Base-by-base conservation (phyloP, 352 stramenopile genomes). In the Globisporangium emineosum region DNA sequence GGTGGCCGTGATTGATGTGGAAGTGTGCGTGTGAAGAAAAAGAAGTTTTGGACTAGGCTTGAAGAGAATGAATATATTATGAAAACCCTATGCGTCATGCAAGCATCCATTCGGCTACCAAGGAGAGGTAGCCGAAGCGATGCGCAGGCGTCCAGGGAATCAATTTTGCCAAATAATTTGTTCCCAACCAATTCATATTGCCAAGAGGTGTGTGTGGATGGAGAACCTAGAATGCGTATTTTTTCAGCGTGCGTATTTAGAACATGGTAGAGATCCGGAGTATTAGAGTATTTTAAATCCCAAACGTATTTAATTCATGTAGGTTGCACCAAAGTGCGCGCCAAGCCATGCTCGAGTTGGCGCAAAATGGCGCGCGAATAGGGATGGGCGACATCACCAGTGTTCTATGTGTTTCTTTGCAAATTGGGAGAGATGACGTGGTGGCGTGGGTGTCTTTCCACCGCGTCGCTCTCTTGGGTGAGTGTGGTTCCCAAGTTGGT, bases 301-400 rank as follows among this genome's bases (percentile, higher is more conserved):
- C n/a, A n/a, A n/a, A n/a, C n/a, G n/a, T n/a, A n/a, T n/a, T n/a
- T n/a, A n/a, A n/a, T n/a, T n/a, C n/a, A n/a, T n/a, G n/a, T n/a
- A n/a, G n/a, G n/a, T n/a, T n/a, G n/a, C n/a, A n/a, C 33, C 12
- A 42, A 47, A 47, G 17, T 47, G 27, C 51, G 51, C 51, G 51
- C 51, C 51, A 57, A 57, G 7, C 35, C 17, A 21, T 17, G 9
- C 17, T n/a, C n/a, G 51, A 37, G 21, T 27, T 37, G 8, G 29
- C 5, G 7, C 30, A 45, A 43, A 43, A 45, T 45, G 52, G 52
- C 52, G 52, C 52, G 52, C 15, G 27, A 27, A 15, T 25, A 2
- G 25, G 50, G 50, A 5, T 56, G 50, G 50, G 50, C 50, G 50
- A 56, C 50, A 56, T 40, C 17, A 4, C 25, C 15, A 1, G 5